Evolutionary conservation across 179 eudicot genomes (phyloP).

Genomic region (Spinacia oleracea): DNA sequence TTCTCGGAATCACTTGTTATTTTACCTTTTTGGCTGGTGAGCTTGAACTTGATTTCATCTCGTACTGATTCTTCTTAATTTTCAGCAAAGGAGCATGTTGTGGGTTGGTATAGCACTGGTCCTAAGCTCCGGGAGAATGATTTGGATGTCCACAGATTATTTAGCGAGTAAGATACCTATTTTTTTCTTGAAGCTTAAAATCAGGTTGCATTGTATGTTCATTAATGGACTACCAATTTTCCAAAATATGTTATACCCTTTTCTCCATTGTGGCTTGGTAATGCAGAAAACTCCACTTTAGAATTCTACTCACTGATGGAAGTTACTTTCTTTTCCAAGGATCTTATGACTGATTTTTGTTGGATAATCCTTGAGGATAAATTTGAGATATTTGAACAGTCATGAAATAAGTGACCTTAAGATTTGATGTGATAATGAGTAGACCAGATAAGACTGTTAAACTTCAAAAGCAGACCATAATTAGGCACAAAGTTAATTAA

Average conservation of each 20-base stretch:
- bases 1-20: not conserved
- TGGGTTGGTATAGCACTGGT: slow-evolving; percentile 99
- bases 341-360: too few relatives aligned
- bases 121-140: slow-evolving; percentile 95
- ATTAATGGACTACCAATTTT: not conserved
- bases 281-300: not conserved
- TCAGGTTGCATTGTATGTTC: not conserved
- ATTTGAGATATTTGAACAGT: not conserved
- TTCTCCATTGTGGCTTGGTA: too few relatives aligned
- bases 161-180: slow-evolving; percentile 65
- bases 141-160: slow-evolving; percentile 72
- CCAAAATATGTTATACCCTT: too few relatives aligned
- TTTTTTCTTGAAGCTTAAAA: not conserved
- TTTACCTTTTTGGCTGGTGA: not conserved
- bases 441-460: too few relatives aligned
- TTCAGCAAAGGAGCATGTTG: slow-evolving; percentile 98
- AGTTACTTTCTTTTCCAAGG: not conserved
- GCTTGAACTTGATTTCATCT: not conserved
- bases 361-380: not conserved
- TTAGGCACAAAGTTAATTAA: not conserved
- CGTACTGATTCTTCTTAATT: not conserved
- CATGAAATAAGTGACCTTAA: not conserved
- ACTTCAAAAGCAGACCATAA: not conserved
- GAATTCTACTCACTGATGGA: not conserved
- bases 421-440: too few relatives aligned